Evolutionary conservation across 345 rosid genomes (phyloP), one percentile per base, ranked within the genome.

Genomic region (Eucalyptus marginata): DNA sequence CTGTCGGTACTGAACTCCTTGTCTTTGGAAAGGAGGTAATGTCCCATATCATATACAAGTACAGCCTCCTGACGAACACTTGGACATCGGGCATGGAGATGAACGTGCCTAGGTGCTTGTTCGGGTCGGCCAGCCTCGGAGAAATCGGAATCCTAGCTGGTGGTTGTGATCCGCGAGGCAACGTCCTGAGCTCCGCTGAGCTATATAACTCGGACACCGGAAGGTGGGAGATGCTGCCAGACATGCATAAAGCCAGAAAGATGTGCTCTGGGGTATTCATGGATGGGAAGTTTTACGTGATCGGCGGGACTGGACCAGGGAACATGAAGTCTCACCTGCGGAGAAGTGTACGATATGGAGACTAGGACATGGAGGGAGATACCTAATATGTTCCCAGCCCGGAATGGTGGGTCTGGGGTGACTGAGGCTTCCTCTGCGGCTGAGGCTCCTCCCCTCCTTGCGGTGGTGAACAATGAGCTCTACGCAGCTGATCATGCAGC

Each of bases 381-480:
- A 49, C 93, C 96, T 13, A 88, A 92, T 64, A 95, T 96, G 99
- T 91, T 90, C n/a, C 97, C 97, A 1, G 88, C 91, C 40, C 59
- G 93, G 87, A 93, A 90, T 13, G 87, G 40, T n/a, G 92, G 86
- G 12, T 58, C 51, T 71, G 92, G 88, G 13, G 62, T 27, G 17
- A 49, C 83, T 71, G 94, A 43, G 29, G 66, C 90, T 87, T 52
- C 91, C 66, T 90, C 92, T 52, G 91, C 93, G 2, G 88, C 93
- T 5, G 95, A 92, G 90, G 97, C 99, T 43, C 99, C 99, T 66
- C 99, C 99, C 52, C 90, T 96, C 54, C 91, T 95, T 54, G 99
- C 97, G 4, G 98, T 96, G 59, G 98, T 94, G 43, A 92, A 94
- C 50, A 92, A 95, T 13, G 94, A 96, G 92, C 93, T 97, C 79